Evolutionary conservation across 345 rosid species (phyloP).

Genomic region (thale cress (Arabidopsis thaliana)): DNA sequence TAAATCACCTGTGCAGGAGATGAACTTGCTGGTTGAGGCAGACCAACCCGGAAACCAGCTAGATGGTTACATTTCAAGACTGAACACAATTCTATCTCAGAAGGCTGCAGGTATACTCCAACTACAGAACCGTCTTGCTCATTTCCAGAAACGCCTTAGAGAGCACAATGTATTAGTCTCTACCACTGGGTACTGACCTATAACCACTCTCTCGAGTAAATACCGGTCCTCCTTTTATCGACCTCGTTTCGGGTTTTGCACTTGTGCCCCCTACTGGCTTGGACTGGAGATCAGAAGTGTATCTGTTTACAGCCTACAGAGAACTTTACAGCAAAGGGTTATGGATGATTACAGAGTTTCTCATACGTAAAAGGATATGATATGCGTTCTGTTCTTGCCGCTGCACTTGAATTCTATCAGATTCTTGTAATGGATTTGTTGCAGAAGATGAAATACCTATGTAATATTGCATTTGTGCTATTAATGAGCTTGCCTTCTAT

Average conservation of each 20-base stretch:
- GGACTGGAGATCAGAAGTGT: constrained; percentile 33
- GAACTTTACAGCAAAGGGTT: constrained; percentile 34
- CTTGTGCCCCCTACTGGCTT: constrained; percentile 29
- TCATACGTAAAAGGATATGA: constrained; percentile 23
- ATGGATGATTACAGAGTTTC: constrained; percentile 28
- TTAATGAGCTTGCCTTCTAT: constrained; percentile 30
- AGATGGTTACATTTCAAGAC: constrained; percentile 71
- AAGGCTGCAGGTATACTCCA: constrained; percentile 90
- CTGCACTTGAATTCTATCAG: constrained; percentile 31
- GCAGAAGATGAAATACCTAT: constrained; percentile 40
- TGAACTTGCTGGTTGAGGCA: constrained; percentile 88
- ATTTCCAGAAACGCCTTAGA: constrained; percentile 88
- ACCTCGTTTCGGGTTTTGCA: constrained; percentile 38
- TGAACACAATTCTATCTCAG: constrained; percentile 79
- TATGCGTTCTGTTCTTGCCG: constrained; percentile 30
- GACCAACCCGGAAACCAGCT: constrained; percentile 98
- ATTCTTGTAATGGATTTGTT: constrained; percentile 44
- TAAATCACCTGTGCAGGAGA: constrained; percentile 65
- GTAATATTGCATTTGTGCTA: constrained; percentile 38
- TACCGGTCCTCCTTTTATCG: constrained; percentile 41
- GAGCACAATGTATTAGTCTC: constrained; percentile 90
- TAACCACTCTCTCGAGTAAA: constrained; percentile 26
- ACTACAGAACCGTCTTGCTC: constrained; percentile 77
- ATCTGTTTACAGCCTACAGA: constrained; percentile 32
- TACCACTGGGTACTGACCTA: constrained; percentile 62